These are phyloP conservation scores for Botrytis fabae DNA, from an alignment of 2,329 filamentous ascomycete genomes.

Conservation along the genomic window DNA sequence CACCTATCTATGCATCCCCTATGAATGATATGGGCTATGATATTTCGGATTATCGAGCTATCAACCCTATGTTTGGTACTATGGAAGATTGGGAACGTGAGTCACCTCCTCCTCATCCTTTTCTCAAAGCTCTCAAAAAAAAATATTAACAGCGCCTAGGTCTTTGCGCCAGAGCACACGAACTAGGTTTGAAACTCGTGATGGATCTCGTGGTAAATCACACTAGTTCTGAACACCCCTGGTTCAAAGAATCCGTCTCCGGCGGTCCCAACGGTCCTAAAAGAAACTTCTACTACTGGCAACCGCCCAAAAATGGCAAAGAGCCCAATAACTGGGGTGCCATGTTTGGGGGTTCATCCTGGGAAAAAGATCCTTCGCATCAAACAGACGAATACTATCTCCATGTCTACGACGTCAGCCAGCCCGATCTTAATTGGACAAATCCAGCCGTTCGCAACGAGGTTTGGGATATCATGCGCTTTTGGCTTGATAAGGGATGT, in stretches of 20 bases:
- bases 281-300: conserved; percentile 68
- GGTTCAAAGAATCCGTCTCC: conserved; percentile 57
- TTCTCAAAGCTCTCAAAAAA: no score
- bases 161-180: conserved; percentile 60
- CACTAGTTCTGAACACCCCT: conserved; percentile 54
- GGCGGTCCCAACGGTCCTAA: conserved; percentile 49
- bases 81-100: conserved; percentile 61
- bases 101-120: accelerated
- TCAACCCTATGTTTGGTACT: conserved; percentile 67
- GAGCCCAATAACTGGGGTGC: conserved; percentile 50
- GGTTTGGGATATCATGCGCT: conserved; percentile 68
- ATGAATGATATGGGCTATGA: conserved; percentile 73
- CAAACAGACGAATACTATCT: conserved; percentile 55
- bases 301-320: conserved; percentile 40
- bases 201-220: conserved; percentile 76
- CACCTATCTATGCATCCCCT: conserved; percentile 64
- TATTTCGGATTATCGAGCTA: conserved; percentile 66
- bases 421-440: conserved; percentile 80
- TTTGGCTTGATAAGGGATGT: conserved; percentile 68
- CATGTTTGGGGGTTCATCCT: conserved; percentile 45
- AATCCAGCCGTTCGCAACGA: conserved; percentile 64
- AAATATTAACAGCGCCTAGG: neutral
- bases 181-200: conserved; percentile 63
- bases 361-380: conserved; percentile 51
- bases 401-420: conserved; percentile 65